Base-by-base conservation (phyloP, 2,329 filamentous ascomycete species). In the Monosporascus sp. region DNA sequence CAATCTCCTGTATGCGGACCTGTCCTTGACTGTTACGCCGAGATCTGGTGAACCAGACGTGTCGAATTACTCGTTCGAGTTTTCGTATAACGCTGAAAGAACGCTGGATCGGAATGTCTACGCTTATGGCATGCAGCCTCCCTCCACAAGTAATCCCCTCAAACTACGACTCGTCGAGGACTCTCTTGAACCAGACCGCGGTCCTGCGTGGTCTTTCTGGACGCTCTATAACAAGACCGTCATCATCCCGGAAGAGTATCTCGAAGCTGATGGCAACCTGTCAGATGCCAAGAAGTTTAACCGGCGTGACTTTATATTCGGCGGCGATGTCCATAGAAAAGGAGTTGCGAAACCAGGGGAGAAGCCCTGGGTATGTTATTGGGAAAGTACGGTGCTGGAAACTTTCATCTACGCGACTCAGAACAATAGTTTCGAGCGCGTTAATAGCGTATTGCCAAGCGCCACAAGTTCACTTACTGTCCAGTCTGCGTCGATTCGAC, bases 331-430 rank as follows among this genome's bases (percentile, higher is more conserved):
- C 49, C 69, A 73, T 52, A 67, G 71, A 14, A 76, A 74, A 52
- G 67, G 66, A 0, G 52, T 73, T 19, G 72, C 72, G 1, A 63
- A 72, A 54, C 64, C 66, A 0, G 81, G 80, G 2, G 79, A 83
- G 47, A 77, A 70, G 53, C 77, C 78, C 1, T 85, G 81, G 81
- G 72, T 84, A 22, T 85, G 81, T 62, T 77, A 71, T 2, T 85
- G 81, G 81, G 78, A 79, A 2, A 71, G 75, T 27, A 82, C 79
- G 1, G 70, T 74, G 3, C 69, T 84, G 5, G 80, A 84, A 50
- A 66, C 82, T 3, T 82, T 82, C 58, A 78, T 85, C 41, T 85
- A 82, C 57, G 73, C 79, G 1, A 68, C 70, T 24, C 78, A 82
- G 58, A 81, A 78, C 59, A 74, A 71, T 51, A 79, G 74, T 58